Percentiles rank a stretch among this genome's conserved stretches.
Conservation (phyloP, 75 land plant genomes). For the Pinus tabuliformis region DNA sequence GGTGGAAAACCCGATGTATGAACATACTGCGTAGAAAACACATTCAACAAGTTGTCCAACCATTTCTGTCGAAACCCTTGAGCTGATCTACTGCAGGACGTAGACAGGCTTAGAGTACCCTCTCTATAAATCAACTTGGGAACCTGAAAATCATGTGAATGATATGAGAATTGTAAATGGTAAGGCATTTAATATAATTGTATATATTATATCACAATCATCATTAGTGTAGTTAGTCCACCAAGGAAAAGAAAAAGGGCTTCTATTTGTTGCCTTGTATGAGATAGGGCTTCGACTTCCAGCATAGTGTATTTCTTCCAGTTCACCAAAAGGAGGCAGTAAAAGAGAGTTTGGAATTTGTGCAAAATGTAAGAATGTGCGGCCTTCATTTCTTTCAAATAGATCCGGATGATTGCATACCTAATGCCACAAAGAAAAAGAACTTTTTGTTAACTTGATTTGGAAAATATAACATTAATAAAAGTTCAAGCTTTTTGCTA, state of each 20-base stretch:
- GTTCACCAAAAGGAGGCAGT: constrained; percentile 88
- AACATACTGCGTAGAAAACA: constrained; percentile 69
- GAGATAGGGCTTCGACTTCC: constrained; percentile 76
- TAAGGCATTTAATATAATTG: too few relatives aligned
- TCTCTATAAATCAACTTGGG: constrained; percentile 81
- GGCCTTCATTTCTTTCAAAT: constrained; percentile 97
- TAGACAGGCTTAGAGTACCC: background rate
- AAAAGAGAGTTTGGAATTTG: constrained; percentile 62
- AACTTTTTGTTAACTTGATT: too few relatives aligned
- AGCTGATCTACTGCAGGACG: constrained; percentile 20
- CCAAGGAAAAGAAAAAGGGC: too few relatives aligned
- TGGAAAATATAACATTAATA: too few relatives aligned
- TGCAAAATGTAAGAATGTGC: constrained; percentile 74
- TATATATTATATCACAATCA: too few relatives aligned
- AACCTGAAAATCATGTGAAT: constrained; percentile 34
- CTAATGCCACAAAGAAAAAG: constrained; percentile 7
- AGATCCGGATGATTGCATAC: constrained; percentile 99
- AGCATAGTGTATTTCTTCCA: constrained; percentile 75
- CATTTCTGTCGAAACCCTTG: constrained; percentile 45
- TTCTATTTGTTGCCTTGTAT: constrained; percentile 54
- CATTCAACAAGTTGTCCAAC: constrained; percentile 49
- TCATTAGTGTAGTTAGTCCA: too few relatives aligned
- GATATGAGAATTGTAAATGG: too few relatives aligned
- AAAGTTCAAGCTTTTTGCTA: too few relatives aligned
- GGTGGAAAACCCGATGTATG: constrained; percentile 37